Evolutionary conservation across 2,329 filamentous ascomycete species (phyloP).

Genomic region (Xylariales sp.): DNA sequence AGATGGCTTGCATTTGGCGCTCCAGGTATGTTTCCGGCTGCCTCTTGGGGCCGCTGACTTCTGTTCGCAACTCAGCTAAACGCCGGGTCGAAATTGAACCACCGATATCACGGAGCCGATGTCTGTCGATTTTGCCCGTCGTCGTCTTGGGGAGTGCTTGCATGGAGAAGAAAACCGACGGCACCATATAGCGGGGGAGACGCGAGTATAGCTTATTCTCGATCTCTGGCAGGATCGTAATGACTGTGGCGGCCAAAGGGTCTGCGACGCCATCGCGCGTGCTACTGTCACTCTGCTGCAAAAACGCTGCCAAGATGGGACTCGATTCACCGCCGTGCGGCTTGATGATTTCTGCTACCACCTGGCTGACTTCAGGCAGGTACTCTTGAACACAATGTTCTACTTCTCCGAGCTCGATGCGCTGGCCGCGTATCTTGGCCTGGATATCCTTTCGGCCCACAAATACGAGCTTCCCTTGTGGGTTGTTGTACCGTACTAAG

Average conservation of each 20-base stretch:
- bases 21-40: constrained; percentile 2
- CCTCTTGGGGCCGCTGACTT: background rate
- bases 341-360: too few relatives aligned
- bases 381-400: too few relatives aligned
- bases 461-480: constrained; percentile 24
- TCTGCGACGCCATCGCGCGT: too few relatives aligned
- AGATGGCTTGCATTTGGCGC: constrained; percentile 4
- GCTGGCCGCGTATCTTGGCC: constrained; percentile 33
- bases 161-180: background rate
- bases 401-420: constrained; percentile 40
- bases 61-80: background rate
- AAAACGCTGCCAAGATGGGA: too few relatives aligned
- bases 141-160: background rate
- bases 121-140: constrained; percentile 7
- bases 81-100: background rate
- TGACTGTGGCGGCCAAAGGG: too few relatives aligned
- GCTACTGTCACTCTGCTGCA: too few relatives aligned
- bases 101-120: constrained; percentile 7
- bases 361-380: too few relatives aligned
- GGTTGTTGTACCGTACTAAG: constrained; percentile 17
- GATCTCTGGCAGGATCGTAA: too few relatives aligned
- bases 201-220: too few relatives aligned
- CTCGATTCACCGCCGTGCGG: too few relatives aligned
- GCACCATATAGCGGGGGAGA: constrained; percentile 17
- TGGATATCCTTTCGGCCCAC: constrained; percentile 31